These are phyloP conservation scores for Patellifolia procumbens DNA, from an alignment of 179 eudicot species.

Conservation along the genomic window DNA sequence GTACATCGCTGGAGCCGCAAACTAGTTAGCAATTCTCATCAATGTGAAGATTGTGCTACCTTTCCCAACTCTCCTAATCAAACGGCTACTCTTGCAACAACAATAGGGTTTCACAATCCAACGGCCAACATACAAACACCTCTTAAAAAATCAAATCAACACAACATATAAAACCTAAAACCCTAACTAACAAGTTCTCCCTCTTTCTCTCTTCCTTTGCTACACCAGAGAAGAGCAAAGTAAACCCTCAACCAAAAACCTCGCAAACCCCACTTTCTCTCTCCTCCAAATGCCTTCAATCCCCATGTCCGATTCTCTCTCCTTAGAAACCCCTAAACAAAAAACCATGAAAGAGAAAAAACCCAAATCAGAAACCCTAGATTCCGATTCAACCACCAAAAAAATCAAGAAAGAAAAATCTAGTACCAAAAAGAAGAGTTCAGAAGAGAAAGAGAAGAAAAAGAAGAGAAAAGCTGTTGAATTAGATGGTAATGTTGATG, in stretches of 20 bases:
- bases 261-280: not conserved
- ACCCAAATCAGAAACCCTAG: constrained; percentile 30
- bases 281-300: constrained; percentile 34
- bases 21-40: not conserved
- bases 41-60: not conserved
- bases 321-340: constrained; percentile 32
- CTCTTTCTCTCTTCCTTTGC: constrained; percentile 18
- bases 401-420: constrained; percentile 46
- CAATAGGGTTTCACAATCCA: constrained; percentile 21
- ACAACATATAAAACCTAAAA: constrained; percentile 25
- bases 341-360: constrained; percentile 38
- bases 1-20: no score
- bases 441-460: constrained; percentile 40
- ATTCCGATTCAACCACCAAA: constrained; percentile 24
- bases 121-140: constrained; percentile 5
- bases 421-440: constrained; percentile 4
- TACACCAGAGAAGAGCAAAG: not conserved
- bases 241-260: not conserved
- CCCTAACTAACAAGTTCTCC: constrained; percentile 30
- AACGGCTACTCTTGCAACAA: constrained; percentile 1
- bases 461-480: constrained; percentile 53
- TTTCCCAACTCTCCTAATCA: not conserved
- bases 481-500: constrained; percentile 32
- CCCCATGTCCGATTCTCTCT: constrained; percentile 25
- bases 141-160: not conserved